Percentiles rank a stretch among this genome's conserved stretches.
phyloP scores from a whole-genome alignment of 208 protist species.

The Naegleria lovaniensis region DNA sequence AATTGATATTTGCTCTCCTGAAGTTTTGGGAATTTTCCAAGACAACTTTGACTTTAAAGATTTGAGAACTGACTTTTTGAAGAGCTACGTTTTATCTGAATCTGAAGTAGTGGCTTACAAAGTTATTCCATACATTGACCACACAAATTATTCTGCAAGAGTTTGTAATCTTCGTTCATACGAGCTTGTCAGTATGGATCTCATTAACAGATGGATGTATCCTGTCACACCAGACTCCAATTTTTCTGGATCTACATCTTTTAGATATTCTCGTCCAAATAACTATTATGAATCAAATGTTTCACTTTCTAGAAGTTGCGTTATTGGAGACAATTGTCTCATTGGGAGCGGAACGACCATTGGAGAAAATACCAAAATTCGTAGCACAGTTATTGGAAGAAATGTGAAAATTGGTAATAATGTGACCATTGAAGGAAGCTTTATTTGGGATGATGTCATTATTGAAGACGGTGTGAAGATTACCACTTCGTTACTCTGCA shows the following conservation, averaged over 20 bases:
- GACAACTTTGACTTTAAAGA: constrained; percentile 28
- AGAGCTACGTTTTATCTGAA: neutral
- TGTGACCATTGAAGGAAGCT: neutral
- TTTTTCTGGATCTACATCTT: neutral
- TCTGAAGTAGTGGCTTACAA: neutral
- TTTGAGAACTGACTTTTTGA: constrained; percentile 19
- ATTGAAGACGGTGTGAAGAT: constrained; percentile 22
- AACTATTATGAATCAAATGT: constrained; percentile 7
- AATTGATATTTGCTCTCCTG: constrained; percentile 26
- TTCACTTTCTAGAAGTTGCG: neutral
- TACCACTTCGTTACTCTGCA: neutral
- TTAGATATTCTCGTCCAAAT: neutral
- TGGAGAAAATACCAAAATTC: constrained; percentile 17
- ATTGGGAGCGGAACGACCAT: constrained; percentile 1
- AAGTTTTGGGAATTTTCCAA: neutral
- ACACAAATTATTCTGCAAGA: neutral
- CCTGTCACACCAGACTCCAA: constrained; percentile 10
- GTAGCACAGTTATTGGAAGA: neutral
- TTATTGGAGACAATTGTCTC: neutral
- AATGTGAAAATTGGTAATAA: constrained; percentile 25
- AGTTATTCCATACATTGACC: neutral
- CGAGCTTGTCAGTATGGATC: neutral
- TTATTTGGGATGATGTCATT: constrained; percentile 14
- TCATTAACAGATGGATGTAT: constrained; percentile 29
- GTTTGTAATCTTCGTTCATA: neutral